These are phyloP conservation scores for Massarina eburnea DNA, from an alignment of 2,329 filamentous ascomycete genomes.

Conservation along the genomic window DNA sequence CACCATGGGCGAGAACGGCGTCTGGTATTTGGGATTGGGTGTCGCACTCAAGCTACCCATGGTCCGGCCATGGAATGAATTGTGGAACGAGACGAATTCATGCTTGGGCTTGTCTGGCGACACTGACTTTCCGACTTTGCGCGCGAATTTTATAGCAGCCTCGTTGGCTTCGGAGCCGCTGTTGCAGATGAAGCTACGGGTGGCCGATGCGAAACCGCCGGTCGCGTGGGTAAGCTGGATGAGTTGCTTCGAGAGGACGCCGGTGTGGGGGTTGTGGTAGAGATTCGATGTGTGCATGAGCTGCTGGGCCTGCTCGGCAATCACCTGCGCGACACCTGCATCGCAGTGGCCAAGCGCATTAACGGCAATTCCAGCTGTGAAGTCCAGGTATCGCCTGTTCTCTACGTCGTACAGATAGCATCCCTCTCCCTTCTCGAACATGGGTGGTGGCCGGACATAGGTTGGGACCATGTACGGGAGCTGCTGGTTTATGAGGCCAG, in stretches of 20 bases:
- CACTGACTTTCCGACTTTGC: slow-evolving; percentile 80
- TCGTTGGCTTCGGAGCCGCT: slow-evolving; percentile 97
- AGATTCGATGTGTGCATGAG: slow-evolving; percentile 93
- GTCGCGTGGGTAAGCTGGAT: slow-evolving; percentile 78
- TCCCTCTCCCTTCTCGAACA: slow-evolving; percentile 86
- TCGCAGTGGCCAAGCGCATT: slow-evolving; percentile 92
- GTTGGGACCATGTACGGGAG: slow-evolving; percentile 93
- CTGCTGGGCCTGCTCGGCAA: slow-evolving; percentile 73
- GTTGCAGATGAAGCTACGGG: slow-evolving; percentile 89
- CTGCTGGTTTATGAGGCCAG: slow-evolving; percentile 72
- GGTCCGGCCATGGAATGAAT: slow-evolving; percentile 93
- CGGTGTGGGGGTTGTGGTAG: slow-evolving; percentile 96
- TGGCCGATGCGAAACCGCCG: slow-evolving; percentile 78
- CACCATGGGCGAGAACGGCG: slow-evolving; percentile 92
- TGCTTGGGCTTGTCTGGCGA: slow-evolving; percentile 72
- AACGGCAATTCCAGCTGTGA: slow-evolving; percentile 95
- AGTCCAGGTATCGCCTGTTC: slow-evolving; percentile 86
- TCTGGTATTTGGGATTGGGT: slow-evolving; percentile 96
- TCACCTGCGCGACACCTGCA: slow-evolving; percentile 70
- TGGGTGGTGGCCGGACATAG: slow-evolving; percentile 84
- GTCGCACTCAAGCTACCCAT: slow-evolving; percentile 96
- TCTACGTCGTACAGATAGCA: slow-evolving; percentile 90
- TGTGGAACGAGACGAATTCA: slow-evolving; percentile 87
- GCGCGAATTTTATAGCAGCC: slow-evolving; percentile 93
- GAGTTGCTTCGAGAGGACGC: slow-evolving; percentile 80